Base-by-base conservation (phyloP, 768 basidiomycete species). In the Lactarius sp. region DNA sequence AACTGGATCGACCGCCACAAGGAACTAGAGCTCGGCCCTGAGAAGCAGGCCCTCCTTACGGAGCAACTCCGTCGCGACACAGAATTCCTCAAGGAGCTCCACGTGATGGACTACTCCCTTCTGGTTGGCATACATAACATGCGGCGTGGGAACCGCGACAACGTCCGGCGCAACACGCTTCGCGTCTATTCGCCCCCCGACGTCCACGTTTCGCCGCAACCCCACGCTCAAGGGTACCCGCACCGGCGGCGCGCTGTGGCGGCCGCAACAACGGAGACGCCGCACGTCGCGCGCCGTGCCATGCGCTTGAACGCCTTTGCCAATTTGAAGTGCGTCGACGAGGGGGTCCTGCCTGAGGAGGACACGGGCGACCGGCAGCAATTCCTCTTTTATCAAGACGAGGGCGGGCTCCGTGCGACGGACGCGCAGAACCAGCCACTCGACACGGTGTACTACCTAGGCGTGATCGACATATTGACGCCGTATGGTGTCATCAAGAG, bases 91-190 rank as follows among this genome's bases (percentile, higher is more conserved):
- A 89, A 89, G 76, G 74, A 75, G 67, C 79, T 97, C 20, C 77
- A 84, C 50, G 95, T 99, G 60, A 98, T 98, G 95, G 97, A 98
- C 74, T 98, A 99, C 73, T 92, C 90, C 67, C 77, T 99, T 31
- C 81, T 99, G 50, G 86, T 98, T 16, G 97, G 97, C 1, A 92
- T 97, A 52, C 97, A 99, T 75, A 90, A 87, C 70, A 86, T 95
- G 84, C 82, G 80, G 68, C 77, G 94, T 47, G 97, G 96, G 2
- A 98, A 98, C 73, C 80, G 83, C 69, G 96, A 99, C 69, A 94
- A 96, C 68, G 77, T 98, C 46, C 82, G 97, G 69, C 85, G 88
- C 69, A 95, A 91, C 70, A 94, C 92, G 52, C 80, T 98, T 58
- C 90, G 88, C 68, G 91, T 98, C 49, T 97, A 97, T 74, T 90